These are phyloP conservation scores for Boletus eberwhitei DNA, from an alignment of 768 basidiomycete species.

Conservation along the genomic window DNA sequence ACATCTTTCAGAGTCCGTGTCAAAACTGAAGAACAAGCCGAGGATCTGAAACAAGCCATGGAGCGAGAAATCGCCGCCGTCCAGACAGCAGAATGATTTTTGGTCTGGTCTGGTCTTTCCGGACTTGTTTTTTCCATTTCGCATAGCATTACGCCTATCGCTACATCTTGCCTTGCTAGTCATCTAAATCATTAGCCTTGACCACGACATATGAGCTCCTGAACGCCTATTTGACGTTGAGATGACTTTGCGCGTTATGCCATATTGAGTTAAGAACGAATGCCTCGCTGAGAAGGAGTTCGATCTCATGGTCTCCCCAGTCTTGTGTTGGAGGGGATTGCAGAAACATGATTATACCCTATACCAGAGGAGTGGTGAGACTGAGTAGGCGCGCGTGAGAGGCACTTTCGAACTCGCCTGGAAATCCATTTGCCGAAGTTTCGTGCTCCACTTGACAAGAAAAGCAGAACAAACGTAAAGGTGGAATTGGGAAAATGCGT, in stretches of 20 bases:
- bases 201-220: background rate
- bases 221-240: slow-evolving; percentile 49
- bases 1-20: slow-evolving; percentile 62
- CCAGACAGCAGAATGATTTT: slow-evolving; percentile 20
- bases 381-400: background rate
- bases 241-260: slow-evolving; percentile 91
- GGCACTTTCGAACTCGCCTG: slow-evolving; percentile 55
- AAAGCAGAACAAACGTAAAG: slow-evolving; percentile 98
- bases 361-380: background rate
- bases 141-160: slow-evolving; percentile 24
- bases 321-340: slow-evolving; percentile 88
- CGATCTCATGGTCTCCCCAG: slow-evolving; percentile 96
- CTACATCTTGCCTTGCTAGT: slow-evolving; percentile 23
- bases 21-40: slow-evolving; percentile 56
- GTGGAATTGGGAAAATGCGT: slow-evolving; percentile 99
- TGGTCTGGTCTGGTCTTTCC: background rate
- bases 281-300: slow-evolving; percentile 92
- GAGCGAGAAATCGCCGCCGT: slow-evolving; percentile 60
- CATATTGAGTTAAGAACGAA: slow-evolving; percentile 91
- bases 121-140: background rate
- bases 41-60: slow-evolving; percentile 52
- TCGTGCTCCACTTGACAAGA: slow-evolving; percentile 92
- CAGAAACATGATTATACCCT: slow-evolving; percentile 99
- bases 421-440: slow-evolving; percentile 95
- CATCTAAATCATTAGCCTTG: slow-evolving; percentile 1